phyloP scores from a whole-genome alignment of 345 rosid species.

The Orychophragmus violaceus region DNA sequence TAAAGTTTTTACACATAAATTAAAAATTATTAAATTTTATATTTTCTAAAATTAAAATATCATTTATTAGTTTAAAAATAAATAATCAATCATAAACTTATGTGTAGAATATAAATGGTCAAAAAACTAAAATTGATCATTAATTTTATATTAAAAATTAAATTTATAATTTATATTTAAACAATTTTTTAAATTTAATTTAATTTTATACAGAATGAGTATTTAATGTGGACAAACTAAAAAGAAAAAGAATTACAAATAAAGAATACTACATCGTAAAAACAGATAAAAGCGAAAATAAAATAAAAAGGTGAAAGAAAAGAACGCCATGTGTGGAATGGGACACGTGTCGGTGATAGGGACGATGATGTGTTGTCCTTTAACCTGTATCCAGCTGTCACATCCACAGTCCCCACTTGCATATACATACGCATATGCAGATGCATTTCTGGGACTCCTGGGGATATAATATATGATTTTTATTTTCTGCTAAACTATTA shows the following conservation, averaged over 20 bases:
- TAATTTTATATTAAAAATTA: too few relatives aligned
- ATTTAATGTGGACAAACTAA: background rate
- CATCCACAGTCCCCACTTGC: conserved; percentile 19
- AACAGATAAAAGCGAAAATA: background rate
- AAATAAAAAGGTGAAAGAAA: background rate
- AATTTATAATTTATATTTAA: too few relatives aligned
- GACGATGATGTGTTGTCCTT: conserved; percentile 28
- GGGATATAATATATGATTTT: background rate
- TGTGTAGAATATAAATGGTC: too few relatives aligned
- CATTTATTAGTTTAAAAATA: too few relatives aligned
- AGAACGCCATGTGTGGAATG: conserved; percentile 28
- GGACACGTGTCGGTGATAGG: conserved; percentile 29
- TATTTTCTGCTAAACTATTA: background rate
- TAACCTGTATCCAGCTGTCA: conserved; percentile 31
- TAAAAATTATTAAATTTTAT: too few relatives aligned
- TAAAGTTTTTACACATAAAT: too few relatives aligned
- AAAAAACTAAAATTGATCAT: too few relatives aligned
- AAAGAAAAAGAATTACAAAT: background rate
- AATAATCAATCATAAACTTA: background rate
- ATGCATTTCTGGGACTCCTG: conserved; percentile 3
- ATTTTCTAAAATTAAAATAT: too few relatives aligned
- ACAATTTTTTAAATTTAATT: too few relatives aligned
- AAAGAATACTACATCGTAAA: background rate
- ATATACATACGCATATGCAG: background rate
- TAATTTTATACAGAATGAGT: too few relatives aligned